Evolutionary conservation across 306 rosid species (phyloP), one percentile per base, ranked within the genome.

Genomic region (Pachyrhizus erosus): DNA sequence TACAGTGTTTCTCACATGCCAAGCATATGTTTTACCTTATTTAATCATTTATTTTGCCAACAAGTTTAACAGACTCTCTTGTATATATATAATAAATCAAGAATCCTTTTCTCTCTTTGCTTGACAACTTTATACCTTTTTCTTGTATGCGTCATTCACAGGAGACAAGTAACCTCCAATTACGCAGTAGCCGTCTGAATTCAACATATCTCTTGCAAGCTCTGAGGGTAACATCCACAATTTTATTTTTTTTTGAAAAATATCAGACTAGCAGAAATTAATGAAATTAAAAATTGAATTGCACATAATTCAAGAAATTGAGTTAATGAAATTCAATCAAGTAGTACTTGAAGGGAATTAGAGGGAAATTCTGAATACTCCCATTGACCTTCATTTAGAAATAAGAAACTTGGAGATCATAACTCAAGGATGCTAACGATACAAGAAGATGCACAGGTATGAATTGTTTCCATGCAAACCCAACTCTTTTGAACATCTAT

Each of bases 101-200:
- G 33, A 31, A 24, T 68, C 13, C 31, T 51, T 77, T 49, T 21
- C 48, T 73, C 80, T 67, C 43, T n/a, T 67, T 80, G 33, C 26
- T 54, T 18, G 65, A 67, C 14, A 68, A 48, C 64, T 8, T 43
- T 84, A 49, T 89, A 96, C 99, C 93, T 42, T 87, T 89, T 93
- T 96, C 83, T 93, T 86, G 92, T 93, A 96, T 33, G 98, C 97
- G 84, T 92, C 93, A 83, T 96, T 96, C 83, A 96, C 99, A 45
- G 98, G 97, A 51, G 97, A 96, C 91, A 93, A 86, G 77, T 93
- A 96, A 79, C 88, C 98, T 84, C 99, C 99, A 83, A 96, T 83
- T 31, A 96, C 94, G 13, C 86, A 91, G 76, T 83, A 86, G 68
- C 96, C 99, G 80, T 89, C 92, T 37, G 87, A 88, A 78, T 80